Conservation (phyloP, 345 rosid species). For the Heritiera littoralis region DNA sequence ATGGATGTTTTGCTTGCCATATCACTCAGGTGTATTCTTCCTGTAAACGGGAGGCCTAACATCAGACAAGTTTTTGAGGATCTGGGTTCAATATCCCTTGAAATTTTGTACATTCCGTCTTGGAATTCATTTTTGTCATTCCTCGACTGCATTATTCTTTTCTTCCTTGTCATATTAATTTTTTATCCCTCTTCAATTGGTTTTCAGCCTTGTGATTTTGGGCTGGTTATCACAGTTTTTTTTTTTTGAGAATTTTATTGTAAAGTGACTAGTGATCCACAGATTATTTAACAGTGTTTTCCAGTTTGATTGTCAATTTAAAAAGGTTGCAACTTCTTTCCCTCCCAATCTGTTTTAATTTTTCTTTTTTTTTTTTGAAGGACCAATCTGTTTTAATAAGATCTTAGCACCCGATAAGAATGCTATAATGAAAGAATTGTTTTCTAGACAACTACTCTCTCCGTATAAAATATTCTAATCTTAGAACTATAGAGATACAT, state of each 20-base stretch:
- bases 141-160: constrained; percentile 42
- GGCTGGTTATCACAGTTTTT: constrained; percentile 32
- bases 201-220: constrained; percentile 48
- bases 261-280: constrained; percentile 45
- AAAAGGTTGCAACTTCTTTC: constrained; percentile 11
- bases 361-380: too few relatives aligned
- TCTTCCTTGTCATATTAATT: neutral
- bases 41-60: constrained; percentile 89
- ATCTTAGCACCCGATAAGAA: too few relatives aligned
- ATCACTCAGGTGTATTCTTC: constrained; percentile 75
- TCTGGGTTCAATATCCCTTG: constrained; percentile 67
- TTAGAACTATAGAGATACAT: too few relatives aligned
- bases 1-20: constrained; percentile 84
- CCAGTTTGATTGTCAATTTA: constrained; percentile 29
- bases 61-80: constrained; percentile 79
- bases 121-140: constrained; percentile 45
- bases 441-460: too few relatives aligned
- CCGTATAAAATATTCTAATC: too few relatives aligned
- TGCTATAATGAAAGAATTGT: too few relatives aligned
- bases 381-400: too few relatives aligned
- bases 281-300: constrained; percentile 43
- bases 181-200: constrained; percentile 30
- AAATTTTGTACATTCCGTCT: constrained; percentile 61
- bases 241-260: constrained; percentile 36
- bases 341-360: too few relatives aligned